These are phyloP conservation scores for Sechiopsis laciniata DNA, from an alignment of 306 rosid genomes.

Conservation along the genomic window DNA sequence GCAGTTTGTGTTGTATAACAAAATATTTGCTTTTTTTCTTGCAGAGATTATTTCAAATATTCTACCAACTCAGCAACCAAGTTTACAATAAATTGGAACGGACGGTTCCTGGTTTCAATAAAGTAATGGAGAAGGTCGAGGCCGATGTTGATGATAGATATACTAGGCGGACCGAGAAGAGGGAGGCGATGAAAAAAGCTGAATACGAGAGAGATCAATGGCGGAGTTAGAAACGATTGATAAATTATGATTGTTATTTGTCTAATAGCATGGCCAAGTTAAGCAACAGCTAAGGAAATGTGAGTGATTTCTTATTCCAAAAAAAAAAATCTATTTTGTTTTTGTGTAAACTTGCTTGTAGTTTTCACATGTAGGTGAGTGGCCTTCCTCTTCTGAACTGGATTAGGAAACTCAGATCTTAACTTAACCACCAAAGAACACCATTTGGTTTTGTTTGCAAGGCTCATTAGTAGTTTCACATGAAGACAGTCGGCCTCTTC, in stretches of 20 bases:
- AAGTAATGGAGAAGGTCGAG: constrained; percentile 30
- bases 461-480: neutral
- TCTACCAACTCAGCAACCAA: constrained; percentile 19
- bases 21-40: constrained; percentile 29
- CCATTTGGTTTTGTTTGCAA: neutral
- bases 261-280: neutral
- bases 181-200: constrained; percentile 29
- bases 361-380: neutral
- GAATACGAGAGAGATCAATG: constrained; percentile 12
- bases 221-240: constrained; percentile 14
- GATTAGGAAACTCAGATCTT: constrained; percentile 61
- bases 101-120: constrained; percentile 51
- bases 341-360: neutral
- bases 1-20: constrained; percentile 5
- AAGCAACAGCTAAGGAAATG: neutral
- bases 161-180: constrained; percentile 26
- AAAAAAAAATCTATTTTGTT: neutral
- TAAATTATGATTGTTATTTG: neutral
- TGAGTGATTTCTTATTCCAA: neutral
- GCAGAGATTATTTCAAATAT: constrained; percentile 41
- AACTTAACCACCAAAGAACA: constrained; percentile 1
- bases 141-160: constrained; percentile 26
- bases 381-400: constrained; percentile 13
- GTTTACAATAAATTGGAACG: constrained; percentile 23
- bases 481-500: neutral